Base-by-base conservation (phyloP, 768 basidiomycete species). In the Boletus subcaerulescens region DNA sequence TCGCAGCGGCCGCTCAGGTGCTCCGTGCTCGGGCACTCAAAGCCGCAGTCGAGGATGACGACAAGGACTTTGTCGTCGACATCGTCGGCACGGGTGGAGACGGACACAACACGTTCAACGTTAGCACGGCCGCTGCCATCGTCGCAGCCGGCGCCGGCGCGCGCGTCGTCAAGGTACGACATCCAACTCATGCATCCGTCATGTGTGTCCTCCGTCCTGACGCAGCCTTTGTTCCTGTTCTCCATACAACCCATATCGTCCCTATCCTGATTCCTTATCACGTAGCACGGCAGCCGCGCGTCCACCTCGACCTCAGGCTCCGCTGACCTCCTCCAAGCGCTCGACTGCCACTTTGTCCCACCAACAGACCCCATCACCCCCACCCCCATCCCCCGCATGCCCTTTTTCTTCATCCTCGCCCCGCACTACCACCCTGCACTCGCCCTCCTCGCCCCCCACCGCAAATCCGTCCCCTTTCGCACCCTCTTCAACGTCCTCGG, bases 401-500 rank as follows among this genome's bases (percentile, higher is more conserved):
- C 26, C 26, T 29, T 29, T 9, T 29, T 9, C 26, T 29, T 29
- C 26, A 29, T 29, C 26, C 85, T 96, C 57, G 97, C 93, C 0
- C 88, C 93, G 0, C 88, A 95, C 67, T 98, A 93, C 72, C 94
- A 29, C 26, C 95, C 95, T 2, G 71, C 88, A 0, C 79, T 98
- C 45, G 91, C 89, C 6, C 73, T 29, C 26, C 78, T 98, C 60
- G 89, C 88, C 0, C 93, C 96, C 0, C 82, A 88, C 65, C 87
- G 96, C 51, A 89, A 88, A 63, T 74, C 84, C 0, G 82, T 98
- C 50, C 93, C 93, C 44, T 98, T 96, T 76, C 87, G 94, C 44
- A 98, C 96, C 10, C 86, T 99, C 76, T 98, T 97, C 81, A 98
- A 99, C 73, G 75, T 94, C 55, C 79, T 98, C 32, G 95, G 97